These are phyloP conservation scores for Circinella umbellata DNA, from an alignment of 371 early-diverging fungal genomes.

Conservation along the genomic window DNA sequence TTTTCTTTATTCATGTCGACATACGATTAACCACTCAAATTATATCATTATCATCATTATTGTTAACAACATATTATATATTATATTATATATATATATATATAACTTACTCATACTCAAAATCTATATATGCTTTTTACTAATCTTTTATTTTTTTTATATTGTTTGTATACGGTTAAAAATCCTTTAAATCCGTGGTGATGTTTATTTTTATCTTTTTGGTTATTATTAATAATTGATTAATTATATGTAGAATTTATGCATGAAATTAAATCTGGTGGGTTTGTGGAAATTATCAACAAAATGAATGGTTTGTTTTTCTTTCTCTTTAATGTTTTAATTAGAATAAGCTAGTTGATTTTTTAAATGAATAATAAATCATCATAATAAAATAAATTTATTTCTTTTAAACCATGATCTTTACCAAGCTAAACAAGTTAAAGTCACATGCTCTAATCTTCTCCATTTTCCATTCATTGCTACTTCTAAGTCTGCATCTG, in stretches of 20 bases:
- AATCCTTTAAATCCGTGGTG: neutral
- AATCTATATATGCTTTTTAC: neutral
- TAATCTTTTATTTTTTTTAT: neutral
- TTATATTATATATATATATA: neutral
- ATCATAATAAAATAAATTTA: neutral
- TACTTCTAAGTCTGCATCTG: slow-evolving; percentile 14
- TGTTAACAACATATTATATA: neutral
- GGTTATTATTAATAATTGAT: neutral
- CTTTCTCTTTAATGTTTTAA: neutral
- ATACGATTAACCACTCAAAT: neutral
- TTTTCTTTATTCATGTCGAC: neutral
- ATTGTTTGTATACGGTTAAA: neutral
- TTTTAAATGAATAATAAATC: neutral
- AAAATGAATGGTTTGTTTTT: neutral
- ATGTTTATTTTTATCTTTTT: neutral
- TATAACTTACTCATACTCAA: too few species aligned
- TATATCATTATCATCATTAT: neutral
- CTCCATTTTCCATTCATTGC: slow-evolving; percentile 21
- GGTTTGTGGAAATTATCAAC: slow-evolving; percentile 1
- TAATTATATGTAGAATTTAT: too few species aligned
- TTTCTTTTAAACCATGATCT: neutral
- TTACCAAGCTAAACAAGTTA: slow-evolving; percentile 23
- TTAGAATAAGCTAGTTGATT: too few species aligned
- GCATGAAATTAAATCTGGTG: slow-evolving; percentile 1
- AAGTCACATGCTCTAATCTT: slow-evolving; percentile 17